Base-by-base conservation (phyloP, 768 basidiomycete genomes). In the Hygrophorus russula region DNA sequence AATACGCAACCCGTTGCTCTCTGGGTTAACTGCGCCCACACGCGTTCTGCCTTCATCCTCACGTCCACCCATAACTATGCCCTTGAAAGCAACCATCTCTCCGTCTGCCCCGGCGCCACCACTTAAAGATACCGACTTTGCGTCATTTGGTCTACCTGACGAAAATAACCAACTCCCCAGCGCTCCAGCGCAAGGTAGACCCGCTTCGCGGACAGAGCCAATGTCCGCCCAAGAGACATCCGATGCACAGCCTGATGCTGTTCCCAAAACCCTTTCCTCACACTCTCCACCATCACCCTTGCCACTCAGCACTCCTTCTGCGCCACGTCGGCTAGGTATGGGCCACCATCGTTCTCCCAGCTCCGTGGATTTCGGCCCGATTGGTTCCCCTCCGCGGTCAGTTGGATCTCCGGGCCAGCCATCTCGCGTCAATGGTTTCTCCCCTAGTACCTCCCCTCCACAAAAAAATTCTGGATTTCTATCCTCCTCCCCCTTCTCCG, bases 21-120 rank as follows among this genome's bases (percentile, higher is more conserved):
- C 67, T 5, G 83, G 81, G 19, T 78, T 81, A 5, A 82, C 80
- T 2, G 82, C 82, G 4, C 80, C 82, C 3, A 81, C 79, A 1
- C 72, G 81, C 30, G 52, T 64, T 42, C 52, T 63, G 2, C 51
- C 59, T 13, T 56, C 66, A 13, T 60, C 66, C 5, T 61, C 63
- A n/a, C 76, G 81, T 45, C 67, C 75, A 0, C 76, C 78, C 6
- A 78, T 85, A 56, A 69, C 70, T 29, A 73, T 82, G 65, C 66
- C 81, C 1, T 68, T 86, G 45, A 85, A 82, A 52, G 78, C 82
- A 0, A 74, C 78, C 4, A 71, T 82, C 12, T 81, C 80, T 0
- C 83, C 84, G 2, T 82, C 82, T 2, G 82, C 82, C 2, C 84
- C 86, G 7, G 86, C 86, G 0, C 85, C 86, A 0, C 77, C 85